Conservation (phyloP, 177 flowering plant species). For the Vitis hybrid region DNA sequence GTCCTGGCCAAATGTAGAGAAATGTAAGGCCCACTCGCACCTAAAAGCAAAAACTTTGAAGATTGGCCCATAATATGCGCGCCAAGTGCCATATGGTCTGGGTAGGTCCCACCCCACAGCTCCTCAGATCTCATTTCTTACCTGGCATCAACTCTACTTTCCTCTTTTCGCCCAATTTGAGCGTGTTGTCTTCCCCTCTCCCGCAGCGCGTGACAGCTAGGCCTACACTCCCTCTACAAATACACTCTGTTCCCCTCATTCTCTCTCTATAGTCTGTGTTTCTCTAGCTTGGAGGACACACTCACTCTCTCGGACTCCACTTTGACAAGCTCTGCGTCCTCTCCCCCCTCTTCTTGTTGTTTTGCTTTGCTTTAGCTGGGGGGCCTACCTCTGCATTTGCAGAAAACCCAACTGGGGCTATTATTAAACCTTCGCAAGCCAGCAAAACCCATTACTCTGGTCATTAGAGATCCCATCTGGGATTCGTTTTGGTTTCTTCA, state of each 20-base stretch:
- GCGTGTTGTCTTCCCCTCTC: conserved; percentile 3
- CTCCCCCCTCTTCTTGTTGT: not conserved
- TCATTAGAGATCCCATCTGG: not conserved
- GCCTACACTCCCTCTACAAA: conserved; percentile 10
- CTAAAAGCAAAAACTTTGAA: not conserved
- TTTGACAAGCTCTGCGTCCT: not conserved
- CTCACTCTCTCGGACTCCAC: not conserved
- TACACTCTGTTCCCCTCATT: not conserved
- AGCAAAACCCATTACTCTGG: not conserved
- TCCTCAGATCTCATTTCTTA: not conserved
- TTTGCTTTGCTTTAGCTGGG: conserved; percentile 7
- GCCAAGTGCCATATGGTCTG: not conserved
- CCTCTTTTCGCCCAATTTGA: not conserved
- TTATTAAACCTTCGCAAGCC: conserved; percentile 45
- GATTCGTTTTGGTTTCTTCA: not conserved
- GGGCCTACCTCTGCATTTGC: conserved; percentile 8
- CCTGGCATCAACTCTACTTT: conserved; percentile 10
- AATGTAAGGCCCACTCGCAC: not conserved
- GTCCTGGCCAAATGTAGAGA: not conserved
- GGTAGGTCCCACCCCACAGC: not conserved
- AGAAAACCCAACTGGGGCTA: conserved; percentile 14
- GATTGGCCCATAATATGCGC: conserved; percentile 15
- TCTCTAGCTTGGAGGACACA: not conserved
- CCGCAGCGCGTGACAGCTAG: not conserved
- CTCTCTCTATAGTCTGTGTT: not conserved